Percentiles rank a stretch among this genome's conserved stretches.
Evolutionary conservation across 768 basidiomycete genomes (phyloP).

Genomic region (Boletus patriciae): DNA sequence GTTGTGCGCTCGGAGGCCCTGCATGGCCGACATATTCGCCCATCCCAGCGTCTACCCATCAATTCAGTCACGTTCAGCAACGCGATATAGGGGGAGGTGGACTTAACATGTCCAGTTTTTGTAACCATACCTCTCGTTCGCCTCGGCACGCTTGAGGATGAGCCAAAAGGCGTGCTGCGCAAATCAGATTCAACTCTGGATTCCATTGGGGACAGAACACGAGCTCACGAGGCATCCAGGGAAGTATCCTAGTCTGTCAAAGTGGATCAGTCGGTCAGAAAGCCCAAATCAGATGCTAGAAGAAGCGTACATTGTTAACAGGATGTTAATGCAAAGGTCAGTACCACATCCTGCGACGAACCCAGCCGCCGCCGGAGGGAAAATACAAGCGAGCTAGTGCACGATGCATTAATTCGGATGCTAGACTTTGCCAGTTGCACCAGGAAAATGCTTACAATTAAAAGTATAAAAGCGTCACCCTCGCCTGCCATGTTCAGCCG

Average conservation of each 20-base stretch:
- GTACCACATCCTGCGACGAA: constrained; percentile 79
- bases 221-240: constrained; percentile 54
- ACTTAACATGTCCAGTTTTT: constrained; percentile 28
- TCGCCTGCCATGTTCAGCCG: constrained; percentile 16
- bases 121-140: constrained; percentile 51
- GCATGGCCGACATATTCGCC: constrained; percentile 3
- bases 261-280: neutral
- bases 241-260: constrained; percentile 64
- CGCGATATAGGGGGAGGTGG: no score
- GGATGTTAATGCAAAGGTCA: constrained; percentile 80
- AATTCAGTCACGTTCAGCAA: neutral
- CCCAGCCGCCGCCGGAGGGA: constrained; percentile 75
- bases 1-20: neutral
- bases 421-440: accelerated
- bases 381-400: constrained; percentile 65
- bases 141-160: constrained; percentile 78
- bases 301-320: constrained; percentile 67
- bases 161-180: constrained; percentile 80
- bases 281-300: neutral
- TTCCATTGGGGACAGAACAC: neutral
- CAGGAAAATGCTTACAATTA: constrained; percentile 7
- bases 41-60: constrained; percentile 20
- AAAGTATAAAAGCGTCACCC: constrained; percentile 6
- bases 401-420: neutral
- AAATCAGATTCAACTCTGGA: neutral